Evolutionary conservation across 2,329 filamentous ascomycete genomes (phyloP).

Genomic region (Neofusicoccum sp.): DNA sequence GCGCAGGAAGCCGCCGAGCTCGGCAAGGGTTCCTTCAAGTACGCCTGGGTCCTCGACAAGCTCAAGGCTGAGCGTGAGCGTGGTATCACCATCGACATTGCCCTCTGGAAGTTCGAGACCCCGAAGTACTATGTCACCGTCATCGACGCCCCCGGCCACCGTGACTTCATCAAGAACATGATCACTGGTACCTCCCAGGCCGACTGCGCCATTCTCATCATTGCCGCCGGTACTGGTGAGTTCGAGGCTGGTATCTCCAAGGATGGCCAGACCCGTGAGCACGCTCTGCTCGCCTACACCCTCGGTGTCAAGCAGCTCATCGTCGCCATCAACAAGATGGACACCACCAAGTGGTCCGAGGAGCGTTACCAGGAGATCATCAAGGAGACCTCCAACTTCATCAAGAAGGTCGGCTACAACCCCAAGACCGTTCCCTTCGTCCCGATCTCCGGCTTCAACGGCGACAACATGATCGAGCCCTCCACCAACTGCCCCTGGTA

Average conservation of each 20-base stretch:
- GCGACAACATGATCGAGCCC: constrained; percentile 96
- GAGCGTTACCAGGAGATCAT: constrained; percentile 97
- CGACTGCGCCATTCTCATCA: constrained; percentile 99
- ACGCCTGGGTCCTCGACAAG: constrained; percentile 99
- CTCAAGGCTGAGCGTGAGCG: constrained; percentile 99
- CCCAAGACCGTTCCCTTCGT: constrained; percentile 98
- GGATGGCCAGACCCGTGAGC: constrained; percentile 99
- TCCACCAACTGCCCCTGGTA: constrained; percentile 99
- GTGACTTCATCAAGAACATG: constrained; percentile 99
- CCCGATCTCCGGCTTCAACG: constrained; percentile 99
- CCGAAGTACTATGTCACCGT: constrained; percentile 97
- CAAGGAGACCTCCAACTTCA: constrained; percentile 99
- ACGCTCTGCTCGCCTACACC: constrained; percentile 99
- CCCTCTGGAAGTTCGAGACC: constrained; percentile 99
- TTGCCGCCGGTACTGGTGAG: constrained; percentile 99
- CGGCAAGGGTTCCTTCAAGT: constrained; percentile 99
- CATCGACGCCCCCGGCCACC: constrained; percentile 98
- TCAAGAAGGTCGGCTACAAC: constrained; percentile 99
- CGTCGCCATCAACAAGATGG: constrained; percentile 99
- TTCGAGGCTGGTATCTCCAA: constrained; percentile 99
- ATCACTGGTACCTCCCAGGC: constrained; percentile 99
- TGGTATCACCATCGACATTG: constrained; percentile 99
- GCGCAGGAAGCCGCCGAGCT: constrained; percentile 93
- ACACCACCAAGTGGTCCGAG: constrained; percentile 99
- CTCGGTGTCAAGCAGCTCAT: constrained; percentile 99